Percentiles rank a stretch among this genome's conserved stretches.
Conservation (phyloP, 768 basidiomycete species). For the Auricularia auricula-judae region DNA sequence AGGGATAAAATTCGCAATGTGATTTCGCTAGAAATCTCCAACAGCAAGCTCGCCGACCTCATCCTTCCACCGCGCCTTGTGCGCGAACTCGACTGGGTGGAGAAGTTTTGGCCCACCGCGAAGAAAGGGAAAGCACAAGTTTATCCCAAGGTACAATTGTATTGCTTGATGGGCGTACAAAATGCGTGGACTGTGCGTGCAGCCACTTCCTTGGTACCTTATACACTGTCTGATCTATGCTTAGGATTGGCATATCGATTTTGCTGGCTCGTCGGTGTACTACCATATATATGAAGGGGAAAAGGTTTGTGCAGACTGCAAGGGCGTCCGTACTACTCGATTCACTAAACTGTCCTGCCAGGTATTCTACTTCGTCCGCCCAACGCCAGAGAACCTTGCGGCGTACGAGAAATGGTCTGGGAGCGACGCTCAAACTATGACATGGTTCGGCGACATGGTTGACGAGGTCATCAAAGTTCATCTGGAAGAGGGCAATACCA, state of each 20-base stretch:
- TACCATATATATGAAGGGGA: slow-evolving; percentile 84
- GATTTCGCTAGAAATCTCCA: slow-evolving; percentile 89
- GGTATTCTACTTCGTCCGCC: slow-evolving; percentile 93
- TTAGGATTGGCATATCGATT: slow-evolving; percentile 98
- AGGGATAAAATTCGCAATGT: slow-evolving; percentile 90
- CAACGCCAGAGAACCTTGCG: slow-evolving; percentile 72
- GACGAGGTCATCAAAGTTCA: slow-evolving; percentile 86
- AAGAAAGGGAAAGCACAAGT: slow-evolving; percentile 59
- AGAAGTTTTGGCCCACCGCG: slow-evolving; percentile 83
- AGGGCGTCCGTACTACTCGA: not conserved
- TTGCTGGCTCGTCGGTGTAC: slow-evolving; percentile 96
- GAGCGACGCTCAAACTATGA: slow-evolving; percentile 73
- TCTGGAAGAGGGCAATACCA: slow-evolving; percentile 66
- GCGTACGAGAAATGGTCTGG: slow-evolving; percentile 94
- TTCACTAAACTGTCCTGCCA: slow-evolving; percentile 19
- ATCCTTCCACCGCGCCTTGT: slow-evolving; percentile 77
- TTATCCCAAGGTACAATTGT: slow-evolving; percentile 91
- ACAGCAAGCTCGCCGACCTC: slow-evolving; percentile 65
- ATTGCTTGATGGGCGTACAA: slow-evolving; percentile 93
- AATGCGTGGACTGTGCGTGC: slow-evolving; percentile 85
- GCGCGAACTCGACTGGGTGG: slow-evolving; percentile 92
- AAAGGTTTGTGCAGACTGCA: slow-evolving; percentile 41
- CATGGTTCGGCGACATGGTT: slow-evolving; percentile 88
- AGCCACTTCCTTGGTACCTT: not conserved
- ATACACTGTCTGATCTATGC: not conserved